Base-by-base conservation (phyloP, 495 filamentous ascomycete genomes). In the Amphirosellinia nigrospora region DNA sequence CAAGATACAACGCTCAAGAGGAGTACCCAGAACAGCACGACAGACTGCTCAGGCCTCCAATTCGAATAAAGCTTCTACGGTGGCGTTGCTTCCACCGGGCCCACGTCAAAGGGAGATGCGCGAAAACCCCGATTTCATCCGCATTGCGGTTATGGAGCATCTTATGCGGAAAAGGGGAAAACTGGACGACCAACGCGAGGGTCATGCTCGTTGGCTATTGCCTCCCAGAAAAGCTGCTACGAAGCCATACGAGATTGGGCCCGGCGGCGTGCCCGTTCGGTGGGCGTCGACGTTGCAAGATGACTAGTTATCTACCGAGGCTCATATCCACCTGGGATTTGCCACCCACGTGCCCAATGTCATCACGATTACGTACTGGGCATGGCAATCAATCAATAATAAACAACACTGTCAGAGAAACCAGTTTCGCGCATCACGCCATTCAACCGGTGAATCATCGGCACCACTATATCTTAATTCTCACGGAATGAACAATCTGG, bases 141-240 rank as follows among this genome's bases (percentile, higher is more conserved):
- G 96, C 36, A 90, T 98, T 74, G 93, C 96, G 34, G 95, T 98
- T 64, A 86, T 98, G 75, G 96, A 99, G 81, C 97, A 97, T 92
- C 93, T 95, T 69, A 99, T 99, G 96, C 91, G 94, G 38, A 90
- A 93, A 73, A 87, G 85, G 53, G 96, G 96, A 53, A 98, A 99
- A 81, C 82, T 99, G 67, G 92, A 93, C 73, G 92, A 95, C 56
- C 90, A 91, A 56, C 88, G 89, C n/a, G 91, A 91, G 48, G 93
- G 94, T 11, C 87, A 90, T 61, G 96, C 96, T 46, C 89, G 89
- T 69, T 89, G 96, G 79, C 93, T 92, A 79, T 82, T 99, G n/a
- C 95, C 95, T 45, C 93, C 96, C 26, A 86, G 96, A 74, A 92
- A 92, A 77, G 76, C 82, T 21, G 81, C 80, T 70, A 79, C 83